Base-by-base conservation (phyloP, 2,329 filamentous ascomycete genomes). In the Byssoonygena ceratinophila region DNA sequence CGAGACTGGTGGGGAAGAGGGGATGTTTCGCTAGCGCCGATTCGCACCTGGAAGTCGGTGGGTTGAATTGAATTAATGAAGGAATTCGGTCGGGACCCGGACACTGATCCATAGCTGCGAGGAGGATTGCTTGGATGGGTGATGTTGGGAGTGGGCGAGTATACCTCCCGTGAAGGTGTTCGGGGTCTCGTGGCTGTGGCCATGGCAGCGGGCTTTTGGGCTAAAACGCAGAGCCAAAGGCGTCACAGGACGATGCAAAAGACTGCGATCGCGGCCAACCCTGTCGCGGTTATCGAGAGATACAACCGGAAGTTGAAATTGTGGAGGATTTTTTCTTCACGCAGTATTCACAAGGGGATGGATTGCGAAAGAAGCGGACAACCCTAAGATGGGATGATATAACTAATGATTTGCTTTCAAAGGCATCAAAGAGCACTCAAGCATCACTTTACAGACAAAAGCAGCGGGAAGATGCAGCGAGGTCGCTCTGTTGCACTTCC, bases 11-110 rank as follows among this genome's bases (percentile, higher is more conserved):
- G 67, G 14, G 64, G 58, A 11, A 31, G 54, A 12, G 64, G 58
- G 4, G 66, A 60, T 8, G 63, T 57, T 11, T 70, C 65, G 18
- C 62, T 59, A 32, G 62, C 56, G 29, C 61, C 63, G 46, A 63
- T 64, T 53, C 67, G 65, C 50, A 66, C 65, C 34, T 70, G 68
- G 55, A 68, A 66, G 46, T 67, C 63, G 18, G 67, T 64, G 34
- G 59, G 56, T 18, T 55, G 60, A 39, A 59, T 59, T 5, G 61
- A 61, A 54, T 58, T 60, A 45, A 66, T 60, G 53, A 68, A 70
- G 45, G 72, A 73, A 51, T 64, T 66, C 6, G 70, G 70, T 47
- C 69, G 64, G 32, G 71, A 72, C 34, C 61, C 61, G 34, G 64
- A 61, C 18, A 61, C 60, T 31, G 55, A 55, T 37, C 64, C 63